Percentiles rank a stretch among this genome's conserved stretches.
These are phyloP conservation scores for Colletotrichum acutatum DNA, from an alignment of 2,329 filamentous ascomycete genomes.

Conservation along the genomic window DNA sequence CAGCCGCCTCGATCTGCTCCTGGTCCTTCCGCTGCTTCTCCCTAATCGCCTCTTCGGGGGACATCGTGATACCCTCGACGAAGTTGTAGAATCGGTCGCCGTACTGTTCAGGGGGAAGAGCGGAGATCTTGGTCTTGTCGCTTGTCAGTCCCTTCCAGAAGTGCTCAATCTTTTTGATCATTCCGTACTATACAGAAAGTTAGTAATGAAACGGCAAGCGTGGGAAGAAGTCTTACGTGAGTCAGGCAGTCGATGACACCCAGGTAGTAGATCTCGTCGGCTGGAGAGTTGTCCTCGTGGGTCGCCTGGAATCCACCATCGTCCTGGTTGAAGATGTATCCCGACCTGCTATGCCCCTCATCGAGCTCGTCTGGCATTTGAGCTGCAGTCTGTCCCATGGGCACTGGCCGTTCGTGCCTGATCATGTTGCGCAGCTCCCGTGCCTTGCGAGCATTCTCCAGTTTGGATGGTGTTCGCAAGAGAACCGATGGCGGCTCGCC, in stretches of 20 bases:
- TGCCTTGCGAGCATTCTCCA: conserved; percentile 92
- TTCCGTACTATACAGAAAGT: conserved; percentile 79
- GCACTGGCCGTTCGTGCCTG: conserved; percentile 91
- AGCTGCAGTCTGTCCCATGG: conserved; percentile 83
- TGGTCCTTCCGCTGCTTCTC: conserved; percentile 70
- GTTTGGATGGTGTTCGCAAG: conserved; percentile 89
- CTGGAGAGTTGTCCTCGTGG: conserved; percentile 85
- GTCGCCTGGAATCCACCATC: conserved; percentile 95
- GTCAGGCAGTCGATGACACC: conserved; percentile 99
- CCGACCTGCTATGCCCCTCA: conserved; percentile 74
- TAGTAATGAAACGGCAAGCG: conserved; percentile 8
- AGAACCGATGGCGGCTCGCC: conserved; percentile 71
- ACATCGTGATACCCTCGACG: conserved; percentile 90
- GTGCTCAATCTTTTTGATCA: conserved; percentile 94
- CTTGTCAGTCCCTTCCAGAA: conserved; percentile 94
- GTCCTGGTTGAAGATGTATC: conserved; percentile 90
- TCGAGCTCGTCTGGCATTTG: conserved; percentile 93
- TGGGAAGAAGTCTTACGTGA: conserved; percentile 73
- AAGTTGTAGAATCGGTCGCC: conserved; percentile 95
- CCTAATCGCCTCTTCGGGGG: conserved; percentile 83
- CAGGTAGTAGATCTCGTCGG: conserved; percentile 96
- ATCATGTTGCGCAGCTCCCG: conserved; percentile 92
- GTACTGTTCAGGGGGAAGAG: conserved; percentile 89
- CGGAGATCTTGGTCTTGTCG: conserved; percentile 89
- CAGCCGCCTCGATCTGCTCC: conserved; percentile 61